Evolutionary conservation across 148 eudicot species (phyloP).

Genomic region (Polygonum maritimum): DNA sequence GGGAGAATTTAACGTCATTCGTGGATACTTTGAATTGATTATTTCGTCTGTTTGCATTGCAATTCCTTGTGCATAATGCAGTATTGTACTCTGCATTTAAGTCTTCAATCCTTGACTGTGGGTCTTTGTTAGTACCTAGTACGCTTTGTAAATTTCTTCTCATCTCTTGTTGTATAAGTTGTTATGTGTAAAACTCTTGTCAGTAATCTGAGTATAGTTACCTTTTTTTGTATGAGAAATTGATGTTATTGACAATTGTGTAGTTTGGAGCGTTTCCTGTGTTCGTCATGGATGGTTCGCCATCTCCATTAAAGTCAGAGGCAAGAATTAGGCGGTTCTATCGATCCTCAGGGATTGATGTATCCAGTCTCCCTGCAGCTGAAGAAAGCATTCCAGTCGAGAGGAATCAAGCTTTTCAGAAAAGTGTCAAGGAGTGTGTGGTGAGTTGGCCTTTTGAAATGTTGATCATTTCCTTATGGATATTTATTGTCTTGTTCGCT

Average conservation of each 20-base stretch:
- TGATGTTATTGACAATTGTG: constrained; percentile 11
- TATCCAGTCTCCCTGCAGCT: constrained; percentile 32
- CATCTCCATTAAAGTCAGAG: constrained; percentile 76
- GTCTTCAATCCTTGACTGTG: background rate
- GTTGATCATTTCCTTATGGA: background rate
- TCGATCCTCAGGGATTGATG: constrained; percentile 57
- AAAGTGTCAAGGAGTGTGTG: constrained; percentile 70
- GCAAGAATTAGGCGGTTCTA: constrained; percentile 67
- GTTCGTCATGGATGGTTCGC: constrained; percentile 75
- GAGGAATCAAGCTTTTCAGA: constrained; percentile 54
- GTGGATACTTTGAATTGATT: background rate
- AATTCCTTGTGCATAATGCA: background rate
- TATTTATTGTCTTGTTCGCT: background rate
- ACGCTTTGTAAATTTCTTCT: background rate
- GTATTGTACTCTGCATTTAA: background rate
- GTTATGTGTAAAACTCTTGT: background rate
- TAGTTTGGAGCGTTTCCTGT: constrained; percentile 99
- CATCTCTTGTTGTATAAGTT: background rate
- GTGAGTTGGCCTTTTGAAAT: constrained; percentile 31
- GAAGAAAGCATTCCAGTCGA: constrained; percentile 59
- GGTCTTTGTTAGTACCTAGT: background rate
- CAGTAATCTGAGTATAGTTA: background rate
- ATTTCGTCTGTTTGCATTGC: background rate
- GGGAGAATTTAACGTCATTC: background rate
- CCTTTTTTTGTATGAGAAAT: background rate